Conservation (phyloP, 1,284 basidiomycete species). For the Phylloporus sp. region DNA sequence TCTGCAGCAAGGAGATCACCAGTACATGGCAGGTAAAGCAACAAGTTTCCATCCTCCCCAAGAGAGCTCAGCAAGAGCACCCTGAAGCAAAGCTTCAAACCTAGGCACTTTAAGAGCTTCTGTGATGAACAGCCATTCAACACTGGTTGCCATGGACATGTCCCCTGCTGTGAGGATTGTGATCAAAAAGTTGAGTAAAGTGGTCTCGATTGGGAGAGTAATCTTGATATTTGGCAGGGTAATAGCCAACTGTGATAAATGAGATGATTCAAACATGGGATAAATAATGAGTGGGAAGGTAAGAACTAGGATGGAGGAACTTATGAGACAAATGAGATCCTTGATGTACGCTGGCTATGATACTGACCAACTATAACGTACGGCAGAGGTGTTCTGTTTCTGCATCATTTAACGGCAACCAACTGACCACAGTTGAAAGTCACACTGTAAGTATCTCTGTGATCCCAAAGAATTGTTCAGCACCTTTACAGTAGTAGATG, state of each 20-base stretch:
- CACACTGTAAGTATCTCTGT: constrained; percentile 55
- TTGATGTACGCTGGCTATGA: constrained; percentile 62
- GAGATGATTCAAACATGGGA: constrained; percentile 43
- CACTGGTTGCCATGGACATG: constrained; percentile 63
- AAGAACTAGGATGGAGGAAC: constrained; percentile 24
- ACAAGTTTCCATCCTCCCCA: constrained; percentile 79
- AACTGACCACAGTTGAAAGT: constrained; percentile 29
- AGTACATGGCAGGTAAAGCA: constrained; percentile 57
- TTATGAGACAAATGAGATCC: constrained; percentile 65
- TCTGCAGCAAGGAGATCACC: constrained; percentile 48
- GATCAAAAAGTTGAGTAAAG: constrained; percentile 54
- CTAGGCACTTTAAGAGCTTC: constrained; percentile 41
- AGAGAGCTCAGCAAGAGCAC: constrained; percentile 59
- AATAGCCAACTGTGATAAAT: constrained; percentile 51
- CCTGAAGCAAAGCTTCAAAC: constrained; percentile 59
- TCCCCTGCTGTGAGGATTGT: constrained; percentile 63
- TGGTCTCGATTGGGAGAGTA: constrained; percentile 38
- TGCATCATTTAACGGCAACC: constrained; percentile 16
- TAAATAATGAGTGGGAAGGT: background rate
- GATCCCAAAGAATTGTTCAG: constrained; percentile 65
- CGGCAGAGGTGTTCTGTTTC: constrained; percentile 40
- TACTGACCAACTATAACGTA: constrained; percentile 51
- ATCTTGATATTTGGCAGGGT: constrained; percentile 47
- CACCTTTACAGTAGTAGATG: constrained; percentile 76
- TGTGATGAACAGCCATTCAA: constrained; percentile 63